Evolutionary conservation across 75 land plant genomes (phyloP).

Genomic region (Sequoia sempervirens): DNA sequence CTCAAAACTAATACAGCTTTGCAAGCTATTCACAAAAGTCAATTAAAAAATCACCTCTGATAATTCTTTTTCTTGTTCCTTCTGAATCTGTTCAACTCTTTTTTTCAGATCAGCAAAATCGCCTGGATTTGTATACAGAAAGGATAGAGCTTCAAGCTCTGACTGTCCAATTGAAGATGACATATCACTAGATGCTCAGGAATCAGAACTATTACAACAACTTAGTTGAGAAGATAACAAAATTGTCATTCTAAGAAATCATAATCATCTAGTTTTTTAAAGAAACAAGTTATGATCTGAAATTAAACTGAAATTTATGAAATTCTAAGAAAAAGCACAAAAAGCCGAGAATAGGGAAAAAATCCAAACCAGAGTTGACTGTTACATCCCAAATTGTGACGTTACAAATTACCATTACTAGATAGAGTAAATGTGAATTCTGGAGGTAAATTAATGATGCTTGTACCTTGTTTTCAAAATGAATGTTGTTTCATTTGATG

Average conservation of each 20-base stretch:
- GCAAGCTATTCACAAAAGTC: neutral
- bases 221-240: conserved; percentile 1
- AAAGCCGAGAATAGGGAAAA: neutral
- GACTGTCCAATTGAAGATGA: conserved; percentile 53
- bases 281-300: neutral
- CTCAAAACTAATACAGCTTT: neutral
- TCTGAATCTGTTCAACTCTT: conserved; percentile 55
- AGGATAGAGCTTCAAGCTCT: conserved; percentile 91
- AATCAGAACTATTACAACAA: neutral
- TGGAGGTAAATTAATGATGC: too few species aligned
- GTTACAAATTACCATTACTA: too few species aligned
- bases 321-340: neutral
- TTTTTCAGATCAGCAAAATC: conserved; percentile 65
- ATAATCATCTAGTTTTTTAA: neutral
- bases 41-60: conserved; percentile 49
- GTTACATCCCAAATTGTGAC: too few species aligned
- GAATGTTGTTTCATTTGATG: too few species aligned
- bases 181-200: neutral
- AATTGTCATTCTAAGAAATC: neutral
- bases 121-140: conserved; percentile 82
- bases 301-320: neutral
- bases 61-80: conserved; percentile 76
- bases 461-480: too few species aligned
- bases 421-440: too few species aligned
- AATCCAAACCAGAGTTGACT: neutral